Percentiles rank a stretch among this genome's conserved stretches.
Evolutionary conservation across 2,329 filamentous ascomycete genomes (phyloP).

Genomic region (Aureobasidium sp.): DNA sequence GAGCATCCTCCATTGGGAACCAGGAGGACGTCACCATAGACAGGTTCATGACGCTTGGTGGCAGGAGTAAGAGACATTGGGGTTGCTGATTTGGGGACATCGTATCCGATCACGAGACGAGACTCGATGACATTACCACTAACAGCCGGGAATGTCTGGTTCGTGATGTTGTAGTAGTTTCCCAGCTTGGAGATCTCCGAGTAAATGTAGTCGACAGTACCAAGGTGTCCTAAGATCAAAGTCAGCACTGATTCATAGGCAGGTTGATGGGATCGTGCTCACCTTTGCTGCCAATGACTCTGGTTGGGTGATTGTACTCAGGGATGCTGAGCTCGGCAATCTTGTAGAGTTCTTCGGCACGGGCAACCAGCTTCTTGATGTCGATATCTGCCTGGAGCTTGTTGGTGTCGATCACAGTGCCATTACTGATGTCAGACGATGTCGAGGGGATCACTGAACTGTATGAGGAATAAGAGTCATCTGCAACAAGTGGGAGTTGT

Average conservation of each 20-base stretch:
- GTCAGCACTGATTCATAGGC: background rate
- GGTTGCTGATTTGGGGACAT: constrained; percentile 53
- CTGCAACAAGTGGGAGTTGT: background rate
- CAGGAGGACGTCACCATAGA: constrained; percentile 40
- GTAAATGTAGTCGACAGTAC: constrained; percentile 23
- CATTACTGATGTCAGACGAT: background rate
- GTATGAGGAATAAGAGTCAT: background rate
- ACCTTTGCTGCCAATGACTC: constrained; percentile 62
- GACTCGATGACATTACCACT: constrained; percentile 22
- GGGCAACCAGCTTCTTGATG: constrained; percentile 46
- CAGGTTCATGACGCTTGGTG: constrained; percentile 18
- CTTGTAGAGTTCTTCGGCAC: constrained; percentile 53
- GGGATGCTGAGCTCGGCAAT: constrained; percentile 51
- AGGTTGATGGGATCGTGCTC: constrained; percentile 11
- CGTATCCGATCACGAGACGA: constrained; percentile 44
- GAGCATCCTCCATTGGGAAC: constrained; percentile 56
- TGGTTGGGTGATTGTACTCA: constrained; percentile 60
- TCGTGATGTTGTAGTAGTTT: constrained; percentile 53
- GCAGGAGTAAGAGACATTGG: constrained; percentile 33
- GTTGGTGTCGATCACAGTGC: background rate
- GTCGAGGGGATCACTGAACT: background rate
- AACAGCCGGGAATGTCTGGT: constrained; percentile 30
- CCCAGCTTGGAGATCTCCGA: constrained; percentile 37
- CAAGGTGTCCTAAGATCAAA: constrained; percentile 13
- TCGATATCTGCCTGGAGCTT: constrained; percentile 50